These are phyloP conservation scores for Solanum chilense DNA, from an alignment of 257 asterid genomes.

Conservation along the genomic window DNA sequence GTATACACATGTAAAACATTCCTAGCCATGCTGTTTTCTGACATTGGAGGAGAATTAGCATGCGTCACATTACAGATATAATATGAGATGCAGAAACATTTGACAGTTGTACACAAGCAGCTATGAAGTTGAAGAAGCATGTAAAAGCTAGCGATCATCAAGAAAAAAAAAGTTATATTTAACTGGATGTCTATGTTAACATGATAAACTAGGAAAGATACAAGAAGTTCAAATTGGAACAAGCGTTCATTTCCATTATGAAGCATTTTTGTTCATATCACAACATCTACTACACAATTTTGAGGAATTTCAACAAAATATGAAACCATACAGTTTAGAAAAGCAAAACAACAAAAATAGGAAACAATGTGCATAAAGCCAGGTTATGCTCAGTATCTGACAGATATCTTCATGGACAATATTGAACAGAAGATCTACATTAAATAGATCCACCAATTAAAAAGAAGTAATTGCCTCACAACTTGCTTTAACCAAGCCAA, in stretches of 20 bases:
- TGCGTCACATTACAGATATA: neutral
- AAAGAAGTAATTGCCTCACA: neutral
- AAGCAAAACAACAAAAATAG: neutral
- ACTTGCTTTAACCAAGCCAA: slow-evolving; percentile 27
- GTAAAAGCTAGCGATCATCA: neutral
- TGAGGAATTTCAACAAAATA: neutral
- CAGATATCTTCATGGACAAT: neutral
- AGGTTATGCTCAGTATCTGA: neutral
- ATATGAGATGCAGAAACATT: neutral
- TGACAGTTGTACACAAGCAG: neutral
- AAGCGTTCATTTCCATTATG: neutral
- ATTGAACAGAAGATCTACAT: neutral
- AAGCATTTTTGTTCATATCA: neutral
- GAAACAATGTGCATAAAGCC: neutral
- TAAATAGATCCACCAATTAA: neutral
- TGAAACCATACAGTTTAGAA: neutral
- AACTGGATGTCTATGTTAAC: neutral
- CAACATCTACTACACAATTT: neutral
- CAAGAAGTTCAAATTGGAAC: neutral
- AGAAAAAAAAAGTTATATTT: neutral
- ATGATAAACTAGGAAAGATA: neutral
- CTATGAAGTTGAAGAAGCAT: neutral
- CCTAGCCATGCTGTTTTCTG: slow-evolving; percentile 97
- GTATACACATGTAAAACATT: slow-evolving; percentile 96
- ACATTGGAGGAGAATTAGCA: neutral